These are phyloP conservation scores for Plasmodium adleri DNA, from an alignment of 169 alveolate species.

Conservation along the genomic window DNA sequence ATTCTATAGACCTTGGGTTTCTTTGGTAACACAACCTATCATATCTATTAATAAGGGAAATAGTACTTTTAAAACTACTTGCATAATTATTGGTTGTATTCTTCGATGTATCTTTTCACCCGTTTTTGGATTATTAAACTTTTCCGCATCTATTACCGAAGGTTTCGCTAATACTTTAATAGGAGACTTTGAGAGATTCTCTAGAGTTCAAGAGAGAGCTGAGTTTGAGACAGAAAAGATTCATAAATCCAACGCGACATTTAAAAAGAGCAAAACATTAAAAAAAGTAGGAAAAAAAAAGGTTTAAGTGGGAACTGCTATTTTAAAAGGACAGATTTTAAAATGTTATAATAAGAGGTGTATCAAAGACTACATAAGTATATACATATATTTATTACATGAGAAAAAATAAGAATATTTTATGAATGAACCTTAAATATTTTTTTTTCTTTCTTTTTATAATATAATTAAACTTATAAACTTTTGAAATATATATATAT, in stretches of 20 bases:
- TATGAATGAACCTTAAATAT: too few species aligned
- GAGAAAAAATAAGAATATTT: too few species aligned
- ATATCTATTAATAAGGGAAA: conserved; percentile 82
- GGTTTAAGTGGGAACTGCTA: background rate
- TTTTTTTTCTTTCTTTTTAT: too few species aligned
- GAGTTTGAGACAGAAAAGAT: conserved; percentile 83
- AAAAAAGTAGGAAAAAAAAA: conserved; percentile 5
- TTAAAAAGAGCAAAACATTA: conserved; percentile 19
- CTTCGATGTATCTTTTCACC: conserved; percentile 89
- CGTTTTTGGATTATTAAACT: conserved; percentile 88
- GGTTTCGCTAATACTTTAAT: conserved; percentile 92
- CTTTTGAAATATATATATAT: too few species aligned
- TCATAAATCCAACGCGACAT: conserved; percentile 43
- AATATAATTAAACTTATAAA: too few species aligned
- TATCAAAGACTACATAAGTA: too few species aligned
- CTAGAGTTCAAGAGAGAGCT: conserved; percentile 86
- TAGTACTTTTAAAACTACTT: conserved; percentile 52
- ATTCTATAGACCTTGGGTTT: conserved; percentile 92
- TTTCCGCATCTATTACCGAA: conserved; percentile 90
- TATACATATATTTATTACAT: too few species aligned
- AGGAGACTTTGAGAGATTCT: conserved; percentile 93
- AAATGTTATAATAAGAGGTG: too few species aligned
- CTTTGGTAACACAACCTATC: conserved; percentile 83
- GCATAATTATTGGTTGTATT: conserved; percentile 70
- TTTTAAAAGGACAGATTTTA: background rate